Base-by-base conservation (phyloP, 306 rosid genomes). In the Lotus japonicus region DNA sequence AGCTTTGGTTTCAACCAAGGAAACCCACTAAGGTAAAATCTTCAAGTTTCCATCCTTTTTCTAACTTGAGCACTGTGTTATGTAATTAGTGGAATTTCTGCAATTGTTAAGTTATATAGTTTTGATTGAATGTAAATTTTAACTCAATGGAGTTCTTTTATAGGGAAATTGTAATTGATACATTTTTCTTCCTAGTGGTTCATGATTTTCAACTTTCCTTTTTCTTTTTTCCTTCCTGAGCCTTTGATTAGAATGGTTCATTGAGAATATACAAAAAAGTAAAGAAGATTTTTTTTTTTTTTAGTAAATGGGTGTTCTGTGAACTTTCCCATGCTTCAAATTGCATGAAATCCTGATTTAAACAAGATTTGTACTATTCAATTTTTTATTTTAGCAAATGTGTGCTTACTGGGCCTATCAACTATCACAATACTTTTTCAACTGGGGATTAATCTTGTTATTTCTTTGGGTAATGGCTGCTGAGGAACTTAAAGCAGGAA, bases 1-100 rank as follows among this genome's bases (percentile, higher is more conserved):
- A 94, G 99, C 92, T 90, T 94, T 73, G 99, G 88, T 53, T 94
- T 94, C 82, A 87, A 84, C 81, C 80, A 84, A 80, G 99, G 99
- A 56, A 88, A 88, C 80, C 99, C 97, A 12, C 81, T 78, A 55
- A 90, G 99, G 99, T 88, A 66, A 55, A 74, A 14, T 6, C 66
- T 64, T 49, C 11, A 42, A 43, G 60, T 43, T 48, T 13, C 64
- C 28, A 18, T 46, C 82, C 82, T 73, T 66, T 65, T 53, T 63
- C 64, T 65, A 7, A 51, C 48, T 60, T 43, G 0, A 44, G 71
- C 65, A 16, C 43, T 44, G 60, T 45, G 59, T 50, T 23, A 58
- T 41, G 43, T 60, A 73, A 60, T 21, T 2, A 46, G 56, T 61
- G 65, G 63, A 11, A 31, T 18, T 58, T 57, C 46, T 58, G 67